Percentiles rank a stretch among this genome's conserved stretches.
phyloP scores from a whole-genome alignment of 2,329 filamentous ascomycete species.

The Balansia obtecta region DNA sequence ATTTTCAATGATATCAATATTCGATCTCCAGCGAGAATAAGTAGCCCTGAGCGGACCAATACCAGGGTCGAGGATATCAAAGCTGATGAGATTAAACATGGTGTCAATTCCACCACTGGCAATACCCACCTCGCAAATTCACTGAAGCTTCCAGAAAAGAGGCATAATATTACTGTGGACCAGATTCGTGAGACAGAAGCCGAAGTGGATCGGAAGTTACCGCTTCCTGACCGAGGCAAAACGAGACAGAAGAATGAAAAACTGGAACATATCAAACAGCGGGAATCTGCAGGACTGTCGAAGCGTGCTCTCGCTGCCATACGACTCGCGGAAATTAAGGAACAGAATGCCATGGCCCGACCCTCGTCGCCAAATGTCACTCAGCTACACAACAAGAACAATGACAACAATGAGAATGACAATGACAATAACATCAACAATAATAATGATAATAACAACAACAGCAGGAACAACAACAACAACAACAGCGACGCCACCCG shows the following conservation, averaged over 20 bases:
- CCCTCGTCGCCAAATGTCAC: slow-evolving; percentile 30
- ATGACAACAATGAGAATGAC: no score
- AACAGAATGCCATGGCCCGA: slow-evolving; percentile 33
- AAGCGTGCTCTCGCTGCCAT: slow-evolving; percentile 34
- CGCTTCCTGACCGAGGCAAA: slow-evolving; percentile 17
- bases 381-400: no score
- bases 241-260: slow-evolving; percentile 28
- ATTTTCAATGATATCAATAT: slow-evolving; percentile 18
- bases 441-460: no score
- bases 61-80: slow-evolving; percentile 33
- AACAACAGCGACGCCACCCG: not conserved
- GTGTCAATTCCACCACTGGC: slow-evolving; percentile 12
- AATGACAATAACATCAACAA: no score
- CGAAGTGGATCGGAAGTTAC: slow-evolving; percentile 19
- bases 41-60: slow-evolving; percentile 23
- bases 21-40: slow-evolving; percentile 16
- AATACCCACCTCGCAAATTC: not conserved
- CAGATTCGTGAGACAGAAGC: slow-evolving; percentile 24
- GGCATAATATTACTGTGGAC: slow-evolving; percentile 12
- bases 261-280: slow-evolving; percentile 34
- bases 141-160: not conserved
- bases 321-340: slow-evolving; percentile 39
- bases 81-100: slow-evolving; percentile 26
- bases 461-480: no score
- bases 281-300: slow-evolving; percentile 31